phyloP scores from a whole-genome alignment of 768 basidiomycete species.

The Phanerochaete sordida region DNA sequence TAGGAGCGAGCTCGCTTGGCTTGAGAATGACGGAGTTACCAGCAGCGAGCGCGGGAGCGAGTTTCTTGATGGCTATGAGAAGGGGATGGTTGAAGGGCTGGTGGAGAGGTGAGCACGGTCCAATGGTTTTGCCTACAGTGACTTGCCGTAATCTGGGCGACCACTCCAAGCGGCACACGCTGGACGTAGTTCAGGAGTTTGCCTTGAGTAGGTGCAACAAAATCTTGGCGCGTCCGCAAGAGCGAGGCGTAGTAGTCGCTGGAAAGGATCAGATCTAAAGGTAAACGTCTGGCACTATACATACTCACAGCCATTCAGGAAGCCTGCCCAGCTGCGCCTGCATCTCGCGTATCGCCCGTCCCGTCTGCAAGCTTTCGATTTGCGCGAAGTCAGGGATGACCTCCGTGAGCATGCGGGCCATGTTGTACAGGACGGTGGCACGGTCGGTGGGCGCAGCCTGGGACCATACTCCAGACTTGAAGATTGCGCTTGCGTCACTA shows the following conservation, averaged over 20 bases:
- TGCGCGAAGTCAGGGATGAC: slow-evolving; percentile 55
- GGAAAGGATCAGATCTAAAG: slow-evolving; percentile 1
- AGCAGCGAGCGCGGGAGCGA: slow-evolving; percentile 80
- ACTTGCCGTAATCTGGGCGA: slow-evolving; percentile 80
- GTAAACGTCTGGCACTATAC: background rate
- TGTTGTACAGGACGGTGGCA: slow-evolving; percentile 58
- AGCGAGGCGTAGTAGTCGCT: slow-evolving; percentile 80
- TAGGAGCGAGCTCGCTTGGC: slow-evolving; percentile 80
- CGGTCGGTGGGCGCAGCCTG: slow-evolving; percentile 53
- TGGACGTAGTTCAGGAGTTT: slow-evolving; percentile 76
- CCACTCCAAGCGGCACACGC: slow-evolving; percentile 81
- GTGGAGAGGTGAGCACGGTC: background rate
- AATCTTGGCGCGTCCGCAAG: slow-evolving; percentile 63
- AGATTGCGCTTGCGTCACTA: slow-evolving; percentile 50
- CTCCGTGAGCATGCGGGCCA: slow-evolving; percentile 61
- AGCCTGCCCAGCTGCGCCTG: slow-evolving; percentile 69
- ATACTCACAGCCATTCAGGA: slow-evolving; percentile 81
- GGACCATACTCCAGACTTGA: slow-evolving; percentile 73
- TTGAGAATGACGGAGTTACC: slow-evolving; percentile 84
- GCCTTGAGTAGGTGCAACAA: slow-evolving; percentile 77
- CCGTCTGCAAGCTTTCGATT: slow-evolving; percentile 75
- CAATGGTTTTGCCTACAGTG: background rate
- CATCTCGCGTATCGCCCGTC: slow-evolving; percentile 83
- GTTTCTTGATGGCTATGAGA: slow-evolving; percentile 87
- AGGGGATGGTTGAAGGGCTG: slow-evolving; percentile 89